A percentile compares a stretch with the other conserved stretches of the same genome.
Evolutionary conservation across 148 eudicot species (phyloP).

Genomic region (Polygonum maritimum): DNA sequence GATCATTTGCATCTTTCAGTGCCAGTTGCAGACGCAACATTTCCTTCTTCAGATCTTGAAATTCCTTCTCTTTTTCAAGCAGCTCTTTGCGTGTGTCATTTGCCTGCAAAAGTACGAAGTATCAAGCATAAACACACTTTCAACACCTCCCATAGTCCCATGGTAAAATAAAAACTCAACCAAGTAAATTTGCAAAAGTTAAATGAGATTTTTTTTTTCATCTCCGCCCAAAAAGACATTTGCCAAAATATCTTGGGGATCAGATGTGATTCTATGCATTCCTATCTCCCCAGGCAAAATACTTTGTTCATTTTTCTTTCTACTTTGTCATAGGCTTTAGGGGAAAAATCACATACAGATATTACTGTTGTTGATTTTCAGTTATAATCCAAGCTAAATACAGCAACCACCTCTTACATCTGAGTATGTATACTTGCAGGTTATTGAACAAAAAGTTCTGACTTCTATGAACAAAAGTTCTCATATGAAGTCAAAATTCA

Average conservation of each 20-base stretch:
- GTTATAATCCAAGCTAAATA: neutral
- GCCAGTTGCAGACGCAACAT: constrained; percentile 42
- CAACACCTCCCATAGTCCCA: neutral
- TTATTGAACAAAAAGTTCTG: neutral
- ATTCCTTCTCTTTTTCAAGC: constrained; percentile 69
- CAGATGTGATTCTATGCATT: neutral
- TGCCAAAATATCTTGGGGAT: neutral
- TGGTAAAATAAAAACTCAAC: neutral
- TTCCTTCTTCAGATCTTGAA: constrained; percentile 63
- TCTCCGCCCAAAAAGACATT: neutral
- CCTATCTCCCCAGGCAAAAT: neutral
- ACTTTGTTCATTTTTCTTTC: neutral
- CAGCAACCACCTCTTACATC: neutral
- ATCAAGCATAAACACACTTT: neutral
- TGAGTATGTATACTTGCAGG: neutral
- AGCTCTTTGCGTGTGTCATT: constrained; percentile 82
- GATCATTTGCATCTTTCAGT: constrained; percentile 77
- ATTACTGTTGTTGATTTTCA: neutral
- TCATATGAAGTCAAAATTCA: neutral
- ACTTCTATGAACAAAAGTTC: neutral
- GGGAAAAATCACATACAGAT: neutral
- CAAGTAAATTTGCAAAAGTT: neutral
- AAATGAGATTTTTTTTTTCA: neutral
- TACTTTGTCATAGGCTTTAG: neutral
- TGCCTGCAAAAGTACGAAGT: constrained; percentile 45